Evolutionary conservation across 2,329 filamentous ascomycete species (phyloP).

Genomic region (Fonsecaea pedrosoi): DNA sequence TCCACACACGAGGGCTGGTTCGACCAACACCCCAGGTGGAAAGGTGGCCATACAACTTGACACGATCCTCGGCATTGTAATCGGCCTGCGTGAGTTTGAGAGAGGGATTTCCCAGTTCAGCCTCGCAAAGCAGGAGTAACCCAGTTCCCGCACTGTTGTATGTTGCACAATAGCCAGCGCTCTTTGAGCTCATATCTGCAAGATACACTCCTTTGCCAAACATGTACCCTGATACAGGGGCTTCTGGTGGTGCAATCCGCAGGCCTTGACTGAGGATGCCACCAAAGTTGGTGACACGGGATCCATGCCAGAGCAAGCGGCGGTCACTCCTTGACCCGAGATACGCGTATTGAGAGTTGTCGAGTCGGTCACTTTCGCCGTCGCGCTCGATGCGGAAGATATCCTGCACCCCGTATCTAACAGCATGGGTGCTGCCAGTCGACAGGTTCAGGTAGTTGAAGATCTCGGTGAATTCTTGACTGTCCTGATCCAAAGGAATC

Average conservation of each 20-base stretch:
- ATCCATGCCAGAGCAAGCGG: slow-evolving; percentile 86
- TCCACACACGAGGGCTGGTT: slow-evolving; percentile 72
- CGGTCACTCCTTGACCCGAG: slow-evolving; percentile 65
- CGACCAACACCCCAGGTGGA: slow-evolving; percentile 75
- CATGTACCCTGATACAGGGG: slow-evolving; percentile 81
- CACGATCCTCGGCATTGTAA: slow-evolving; percentile 69
- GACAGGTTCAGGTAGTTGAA: slow-evolving; percentile 71
- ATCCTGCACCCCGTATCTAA: slow-evolving; percentile 63
- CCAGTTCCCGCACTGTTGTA: slow-evolving; percentile 70
- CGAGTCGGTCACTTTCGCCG: slow-evolving; percentile 74
- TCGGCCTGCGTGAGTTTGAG: slow-evolving; percentile 65
- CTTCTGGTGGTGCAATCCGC: slow-evolving; percentile 81
- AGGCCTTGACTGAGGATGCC: slow-evolving; percentile 87
- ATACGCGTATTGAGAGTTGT: slow-evolving; percentile 60
- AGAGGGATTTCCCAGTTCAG: slow-evolving; percentile 78
- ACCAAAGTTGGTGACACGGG: slow-evolving; percentile 80
- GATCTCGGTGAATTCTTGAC: slow-evolving; percentile 70
- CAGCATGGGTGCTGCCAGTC: slow-evolving; percentile 69
- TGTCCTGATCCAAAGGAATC: slow-evolving; percentile 66
- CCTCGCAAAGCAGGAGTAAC: slow-evolving; percentile 82
- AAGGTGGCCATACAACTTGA: slow-evolving; percentile 64
- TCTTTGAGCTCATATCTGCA: slow-evolving; percentile 84
- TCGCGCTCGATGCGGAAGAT: slow-evolving; percentile 83
- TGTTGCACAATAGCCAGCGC: slow-evolving; percentile 75
- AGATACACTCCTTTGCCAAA: slow-evolving; percentile 91